These are phyloP conservation scores for Quercus berberidifolia DNA, from an alignment of 306 rosid genomes.

Conservation along the genomic window DNA sequence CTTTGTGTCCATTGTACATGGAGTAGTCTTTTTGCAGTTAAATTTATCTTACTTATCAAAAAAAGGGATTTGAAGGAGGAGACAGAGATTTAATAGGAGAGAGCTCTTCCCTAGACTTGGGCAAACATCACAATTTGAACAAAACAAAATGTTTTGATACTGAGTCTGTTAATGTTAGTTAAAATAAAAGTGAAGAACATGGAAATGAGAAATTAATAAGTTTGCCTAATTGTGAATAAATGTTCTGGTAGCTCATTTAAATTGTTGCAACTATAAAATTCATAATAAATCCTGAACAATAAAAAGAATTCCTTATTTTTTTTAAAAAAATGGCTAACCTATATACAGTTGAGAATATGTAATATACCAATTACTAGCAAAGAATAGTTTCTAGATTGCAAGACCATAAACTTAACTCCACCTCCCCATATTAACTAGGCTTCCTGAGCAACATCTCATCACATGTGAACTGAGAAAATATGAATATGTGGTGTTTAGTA, in stretches of 20 bases:
- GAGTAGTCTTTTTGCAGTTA: too few relatives aligned
- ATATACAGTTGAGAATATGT: background rate
- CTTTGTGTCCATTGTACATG: too few relatives aligned
- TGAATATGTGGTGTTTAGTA: background rate
- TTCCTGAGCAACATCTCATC: background rate
- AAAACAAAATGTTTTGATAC: too few relatives aligned
- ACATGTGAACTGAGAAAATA: background rate
- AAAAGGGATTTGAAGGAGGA: too few relatives aligned
- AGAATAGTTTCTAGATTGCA: background rate
- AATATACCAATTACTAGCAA: too few relatives aligned
- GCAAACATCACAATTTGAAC: too few relatives aligned
- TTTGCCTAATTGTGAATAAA: background rate
- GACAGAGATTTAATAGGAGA: too few relatives aligned
- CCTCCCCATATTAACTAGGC: background rate
- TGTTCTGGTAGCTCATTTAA: background rate
- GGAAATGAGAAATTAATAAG: background rate
- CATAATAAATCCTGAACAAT: too few relatives aligned
- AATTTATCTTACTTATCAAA: too few relatives aligned
- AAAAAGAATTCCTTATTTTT: background rate
- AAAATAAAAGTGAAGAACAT: background rate
- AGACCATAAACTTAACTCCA: background rate
- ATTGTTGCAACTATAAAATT: background rate
- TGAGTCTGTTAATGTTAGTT: too few relatives aligned
- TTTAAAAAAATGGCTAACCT: background rate
- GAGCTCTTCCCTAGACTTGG: too few relatives aligned